A percentile compares a stretch with the other conserved stretches of the same genome.
phyloP scores from a whole-genome alignment of 2,329 filamentous ascomycete species.

The Ophiognomonia clavigignenti-juglandacearum region DNA sequence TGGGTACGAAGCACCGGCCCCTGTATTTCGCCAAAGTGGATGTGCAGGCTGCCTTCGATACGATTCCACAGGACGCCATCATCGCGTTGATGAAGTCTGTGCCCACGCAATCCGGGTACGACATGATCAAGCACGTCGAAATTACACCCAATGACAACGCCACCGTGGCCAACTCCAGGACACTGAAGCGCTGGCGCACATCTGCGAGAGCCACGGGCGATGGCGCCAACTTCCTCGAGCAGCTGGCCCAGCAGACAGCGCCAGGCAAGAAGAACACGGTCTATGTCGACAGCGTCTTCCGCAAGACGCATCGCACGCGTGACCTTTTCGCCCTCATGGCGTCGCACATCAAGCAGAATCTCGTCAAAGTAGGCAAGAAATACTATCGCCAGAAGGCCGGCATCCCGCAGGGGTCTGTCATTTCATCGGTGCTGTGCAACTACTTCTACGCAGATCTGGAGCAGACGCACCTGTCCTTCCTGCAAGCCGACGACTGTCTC shows the following conservation, averaged over 20 bases:
- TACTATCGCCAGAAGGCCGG: constrained; percentile 83
- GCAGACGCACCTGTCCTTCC: constrained; percentile 60
- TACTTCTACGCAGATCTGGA: constrained; percentile 95
- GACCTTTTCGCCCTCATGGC: constrained; percentile 64
- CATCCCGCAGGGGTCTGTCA: constrained; percentile 87
- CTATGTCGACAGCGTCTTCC: constrained; percentile 67
- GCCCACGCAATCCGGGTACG: constrained; percentile 57
- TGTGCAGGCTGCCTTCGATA: constrained; percentile 90
- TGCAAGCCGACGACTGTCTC: constrained; percentile 54
- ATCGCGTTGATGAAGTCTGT: constrained; percentile 60
- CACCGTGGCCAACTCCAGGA: constrained; percentile 27
- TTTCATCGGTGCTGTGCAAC: constrained; percentile 86
- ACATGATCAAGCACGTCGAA: constrained; percentile 69
- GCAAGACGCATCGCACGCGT: constrained; percentile 50
- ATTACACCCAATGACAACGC: constrained; percentile 45
- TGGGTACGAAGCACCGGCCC: constrained; percentile 34
- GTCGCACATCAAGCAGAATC: constrained; percentile 78
- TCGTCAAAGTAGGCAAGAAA: constrained; percentile 84
- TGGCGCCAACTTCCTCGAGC: constrained; percentile 37
- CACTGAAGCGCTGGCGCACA: constrained; percentile 46
- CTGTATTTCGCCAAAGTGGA: constrained; percentile 92
- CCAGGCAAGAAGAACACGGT: constrained; percentile 60
- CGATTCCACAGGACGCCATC: constrained; percentile 77
- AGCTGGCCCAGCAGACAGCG: constrained; percentile 36
- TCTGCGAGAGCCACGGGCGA: constrained; percentile 42